Conservation (phyloP, 768 basidiomycete genomes). For the button mushroom (Agaricus bisporus) region DNA sequence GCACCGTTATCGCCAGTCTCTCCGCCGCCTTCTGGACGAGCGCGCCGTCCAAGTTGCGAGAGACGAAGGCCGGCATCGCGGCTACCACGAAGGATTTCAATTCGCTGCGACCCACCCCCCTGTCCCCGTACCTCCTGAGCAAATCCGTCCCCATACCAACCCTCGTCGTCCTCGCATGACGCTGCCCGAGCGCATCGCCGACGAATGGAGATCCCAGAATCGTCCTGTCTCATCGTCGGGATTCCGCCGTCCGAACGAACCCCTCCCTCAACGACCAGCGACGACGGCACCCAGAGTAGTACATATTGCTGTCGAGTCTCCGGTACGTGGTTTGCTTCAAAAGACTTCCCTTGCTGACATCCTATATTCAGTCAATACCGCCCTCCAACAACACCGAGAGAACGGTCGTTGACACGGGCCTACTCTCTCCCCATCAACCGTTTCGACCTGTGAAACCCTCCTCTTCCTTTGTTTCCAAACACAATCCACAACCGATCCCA, state of each 20-base stretch:
- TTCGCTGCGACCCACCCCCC: slow-evolving; percentile 15
- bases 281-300: slow-evolving; percentile 6
- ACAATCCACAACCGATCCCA: too few relatives aligned
- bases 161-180: slow-evolving; percentile 6
- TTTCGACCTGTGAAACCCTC: too few relatives aligned
- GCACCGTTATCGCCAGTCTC: slow-evolving; percentile 35
- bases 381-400: slow-evolving; percentile 28
- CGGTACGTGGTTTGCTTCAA: slow-evolving; percentile 26
- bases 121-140: slow-evolving; percentile 6
- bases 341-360: not conserved
- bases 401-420: slow-evolving; percentile 28
- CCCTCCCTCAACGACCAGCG: not conserved
- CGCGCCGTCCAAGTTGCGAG: slow-evolving; percentile 42
- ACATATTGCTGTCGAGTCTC: slow-evolving; percentile 41
- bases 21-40: slow-evolving; percentile 40
- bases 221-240: slow-evolving; percentile 5
- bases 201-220: slow-evolving; percentile 27
- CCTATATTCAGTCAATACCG: slow-evolving; percentile 30
- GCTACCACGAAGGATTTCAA: slow-evolving; percentile 43
- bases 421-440: slow-evolving; percentile 42
- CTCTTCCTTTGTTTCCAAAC: too few relatives aligned
- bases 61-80: slow-evolving; percentile 47
- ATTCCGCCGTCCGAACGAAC: not conserved
- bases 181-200: slow-evolving; percentile 22
- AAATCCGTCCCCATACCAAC: slow-evolving; percentile 4